Conservation (phyloP, 129 eudicot species). For the Cynara cardunculus region DNA sequence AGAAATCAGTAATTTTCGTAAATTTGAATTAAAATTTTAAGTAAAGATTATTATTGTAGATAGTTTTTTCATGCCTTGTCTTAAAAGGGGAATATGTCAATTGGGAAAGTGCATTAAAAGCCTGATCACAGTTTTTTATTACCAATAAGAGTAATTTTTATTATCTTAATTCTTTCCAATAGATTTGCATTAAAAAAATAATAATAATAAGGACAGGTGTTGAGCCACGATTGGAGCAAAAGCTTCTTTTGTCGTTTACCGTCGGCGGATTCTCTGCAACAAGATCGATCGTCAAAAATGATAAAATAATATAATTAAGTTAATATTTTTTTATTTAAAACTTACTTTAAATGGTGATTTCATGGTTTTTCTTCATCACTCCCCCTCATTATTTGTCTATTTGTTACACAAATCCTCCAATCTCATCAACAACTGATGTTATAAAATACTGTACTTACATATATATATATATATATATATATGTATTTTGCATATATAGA, state of each 20-base stretch:
- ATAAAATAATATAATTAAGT: neutral
- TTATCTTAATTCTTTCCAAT: no score
- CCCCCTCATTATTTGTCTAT: neutral
- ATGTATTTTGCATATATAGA: neutral
- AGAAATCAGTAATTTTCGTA: no score
- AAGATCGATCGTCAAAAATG: neutral
- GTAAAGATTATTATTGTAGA: no score
- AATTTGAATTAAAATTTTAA: no score
- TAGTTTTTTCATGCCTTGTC: no score
- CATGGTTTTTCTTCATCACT: neutral
- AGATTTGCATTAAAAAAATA: no score
- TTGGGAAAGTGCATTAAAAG: no score
- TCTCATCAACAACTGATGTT: neutral
- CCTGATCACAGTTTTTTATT: no score
- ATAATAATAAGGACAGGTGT: neutral
- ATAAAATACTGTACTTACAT: neutral
- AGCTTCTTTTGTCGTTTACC: conserved; percentile 28
- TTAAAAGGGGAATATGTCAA: no score
- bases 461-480: neutral
- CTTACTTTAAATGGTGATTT: neutral
- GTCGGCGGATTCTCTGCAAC: conserved; percentile 23
- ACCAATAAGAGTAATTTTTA: no score
- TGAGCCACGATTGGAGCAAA: neutral
- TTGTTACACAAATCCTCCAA: neutral
- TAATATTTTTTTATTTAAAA: neutral